These are phyloP conservation scores for Acanthamoeba castellanii DNA, from an alignment of 208 protist genomes.

Conservation along the genomic window DNA sequence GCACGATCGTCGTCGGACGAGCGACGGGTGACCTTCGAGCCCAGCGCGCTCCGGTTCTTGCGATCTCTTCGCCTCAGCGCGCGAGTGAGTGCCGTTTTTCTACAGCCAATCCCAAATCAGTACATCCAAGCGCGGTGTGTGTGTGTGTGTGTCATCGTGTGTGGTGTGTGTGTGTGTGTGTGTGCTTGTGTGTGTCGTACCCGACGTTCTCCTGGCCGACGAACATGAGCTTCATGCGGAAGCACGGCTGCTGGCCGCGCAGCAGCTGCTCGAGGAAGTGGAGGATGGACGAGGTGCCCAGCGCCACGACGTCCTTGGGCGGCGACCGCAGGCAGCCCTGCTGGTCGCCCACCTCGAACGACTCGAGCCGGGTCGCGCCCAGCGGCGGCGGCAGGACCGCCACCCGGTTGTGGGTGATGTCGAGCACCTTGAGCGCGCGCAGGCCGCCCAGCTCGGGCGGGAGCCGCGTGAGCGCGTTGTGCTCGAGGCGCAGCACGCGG, in stretches of 20 bases:
- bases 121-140: too few species aligned
- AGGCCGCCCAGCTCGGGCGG: slow-evolving; percentile 29
- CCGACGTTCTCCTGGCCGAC: slow-evolving; percentile 68
- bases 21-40: background rate
- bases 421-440: slow-evolving; percentile 9
- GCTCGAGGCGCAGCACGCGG: background rate
- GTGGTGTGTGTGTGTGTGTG: too few species aligned
- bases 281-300: slow-evolving; percentile 26
- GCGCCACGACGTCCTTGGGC: slow-evolving; percentile 25
- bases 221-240: slow-evolving; percentile 69
- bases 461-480: background rate
- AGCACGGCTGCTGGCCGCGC: slow-evolving; percentile 46
- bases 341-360: slow-evolving; percentile 20
- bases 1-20: background rate
- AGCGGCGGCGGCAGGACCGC: background rate
- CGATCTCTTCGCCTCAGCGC: slow-evolving; percentile 3
- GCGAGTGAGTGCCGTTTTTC: slow-evolving; percentile 7
- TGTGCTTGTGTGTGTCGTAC: background rate
- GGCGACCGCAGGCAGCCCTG: background rate
- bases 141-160: too few species aligned
- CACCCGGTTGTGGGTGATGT: slow-evolving; percentile 17
- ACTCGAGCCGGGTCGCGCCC: background rate
- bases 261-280: slow-evolving; percentile 66
- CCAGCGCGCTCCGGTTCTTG: background rate
- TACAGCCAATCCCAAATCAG: background rate